Conservation (phyloP, 164 flowering plant genomes). For the Piper betle region DNA sequence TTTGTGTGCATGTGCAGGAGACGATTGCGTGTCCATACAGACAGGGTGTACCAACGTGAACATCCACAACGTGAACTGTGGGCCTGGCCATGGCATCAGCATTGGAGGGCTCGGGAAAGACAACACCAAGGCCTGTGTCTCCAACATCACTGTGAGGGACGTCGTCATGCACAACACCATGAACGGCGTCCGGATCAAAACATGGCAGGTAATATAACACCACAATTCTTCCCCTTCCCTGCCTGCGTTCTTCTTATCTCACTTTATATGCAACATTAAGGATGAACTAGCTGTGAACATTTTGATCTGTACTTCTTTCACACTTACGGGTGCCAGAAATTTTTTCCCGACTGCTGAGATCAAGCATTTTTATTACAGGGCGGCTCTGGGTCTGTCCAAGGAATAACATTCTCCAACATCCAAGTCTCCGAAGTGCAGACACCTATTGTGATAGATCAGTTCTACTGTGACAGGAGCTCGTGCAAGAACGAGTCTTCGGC, state of each 20-base stretch:
- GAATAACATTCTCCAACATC: slow-evolving; percentile 30
- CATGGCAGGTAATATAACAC: slow-evolving; percentile 34
- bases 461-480: slow-evolving; percentile 25
- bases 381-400: slow-evolving; percentile 32
- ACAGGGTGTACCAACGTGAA: slow-evolving; percentile 27
- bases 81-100: slow-evolving; percentile 49
- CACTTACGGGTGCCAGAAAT: no score
- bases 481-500: slow-evolving; percentile 40
- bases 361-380: slow-evolving; percentile 18
- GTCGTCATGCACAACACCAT: slow-evolving; percentile 21
- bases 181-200: slow-evolving; percentile 40
- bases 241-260: background rate
- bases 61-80: slow-evolving; percentile 29
- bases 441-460: slow-evolving; percentile 39
- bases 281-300: no score
- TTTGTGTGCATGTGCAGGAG: slow-evolving; percentile 21
- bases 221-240: background rate
- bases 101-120: slow-evolving; percentile 45
- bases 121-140: slow-evolving; percentile 36
- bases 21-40: slow-evolving; percentile 40
- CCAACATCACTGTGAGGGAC: slow-evolving; percentile 33
- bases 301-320: no score
- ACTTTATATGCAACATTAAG: background rate
- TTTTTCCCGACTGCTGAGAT: no score
- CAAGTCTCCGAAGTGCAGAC: slow-evolving; percentile 29